These are phyloP conservation scores for Populus ilicifolia DNA, from an alignment of 345 rosid species.

Conservation along the genomic window DNA sequence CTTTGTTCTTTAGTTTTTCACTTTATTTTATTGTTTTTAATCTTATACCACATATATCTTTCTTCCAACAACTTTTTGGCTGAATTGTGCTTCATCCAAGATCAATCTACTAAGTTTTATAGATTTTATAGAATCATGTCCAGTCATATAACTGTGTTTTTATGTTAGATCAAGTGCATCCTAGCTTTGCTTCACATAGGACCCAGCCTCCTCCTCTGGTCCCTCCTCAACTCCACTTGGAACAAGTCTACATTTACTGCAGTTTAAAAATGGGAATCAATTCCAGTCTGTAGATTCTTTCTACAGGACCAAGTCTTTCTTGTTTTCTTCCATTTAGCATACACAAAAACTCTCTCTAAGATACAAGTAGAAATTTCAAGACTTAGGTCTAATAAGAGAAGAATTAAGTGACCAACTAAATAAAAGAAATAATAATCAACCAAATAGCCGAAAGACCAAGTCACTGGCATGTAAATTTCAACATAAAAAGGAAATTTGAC, in stretches of 20 bases:
- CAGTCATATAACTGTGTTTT: background rate
- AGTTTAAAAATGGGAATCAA: background rate
- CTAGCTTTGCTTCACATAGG: background rate
- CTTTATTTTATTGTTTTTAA: no score
- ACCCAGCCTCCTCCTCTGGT: background rate
- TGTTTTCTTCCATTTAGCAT: background rate
- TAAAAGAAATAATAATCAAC: background rate
- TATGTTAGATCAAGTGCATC: background rate
- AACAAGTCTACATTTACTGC: background rate
- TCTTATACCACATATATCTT: no score
- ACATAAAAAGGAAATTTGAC: background rate
- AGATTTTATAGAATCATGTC: background rate
- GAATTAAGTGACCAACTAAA: background rate
- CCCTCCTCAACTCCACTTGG: background rate
- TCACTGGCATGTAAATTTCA: background rate
- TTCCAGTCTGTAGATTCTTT: background rate
- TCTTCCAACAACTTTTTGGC: no score
- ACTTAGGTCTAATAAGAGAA: background rate
- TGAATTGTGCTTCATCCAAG: no score
- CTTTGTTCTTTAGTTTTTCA: no score
- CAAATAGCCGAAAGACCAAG: background rate
- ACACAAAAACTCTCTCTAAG: background rate
- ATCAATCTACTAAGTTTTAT: no score
- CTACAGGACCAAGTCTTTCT: background rate
- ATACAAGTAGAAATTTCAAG: background rate